Base-by-base conservation (phyloP, 352 stramenopile species). In the Phytophthora vignae region DNA sequence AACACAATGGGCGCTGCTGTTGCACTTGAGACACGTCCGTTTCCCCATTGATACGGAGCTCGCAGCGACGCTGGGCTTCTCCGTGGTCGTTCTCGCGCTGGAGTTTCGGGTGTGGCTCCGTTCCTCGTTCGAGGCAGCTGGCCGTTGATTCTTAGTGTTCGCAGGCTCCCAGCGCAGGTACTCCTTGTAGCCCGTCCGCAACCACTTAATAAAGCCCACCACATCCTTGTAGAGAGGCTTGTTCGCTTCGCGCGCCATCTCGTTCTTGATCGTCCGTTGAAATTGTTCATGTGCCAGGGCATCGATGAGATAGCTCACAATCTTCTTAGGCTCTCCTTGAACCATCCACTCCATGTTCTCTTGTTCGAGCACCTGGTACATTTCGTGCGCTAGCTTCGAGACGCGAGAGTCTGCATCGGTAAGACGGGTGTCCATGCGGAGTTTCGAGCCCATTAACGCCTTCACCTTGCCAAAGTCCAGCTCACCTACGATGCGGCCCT, bases 21-120 rank as follows among this genome's bases (percentile, higher is more conserved):
- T 6, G 27, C 42, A 62, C 15, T 53, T 64, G 2, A 69, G 22
- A 15, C 63, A 69, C 2, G 54, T 59, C 3, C 63, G 40, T 21
- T 54, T 69, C 2, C 29, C 38, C 31, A 36, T 1, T 36, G 31
- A 36, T 36, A 6, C 31, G 31, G 5, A 36, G 21, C 21, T 22
- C 21, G 21, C 21, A 22, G 21, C 21, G 21, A 22, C 21, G 21
- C 21, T 22, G 21, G 21, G 21, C 21, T 22, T 22, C 21, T 22
- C 21, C 21, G 21, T 22, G 21, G 21, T 22, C 21, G 21, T 22
- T 22, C 21, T 22, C 21, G 21, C 0, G 21, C 21, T 22, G 21
- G 21, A 1, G n/a, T 22, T 22, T 22, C 31, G 31, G 31, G 31
- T 9, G 31, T 36, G 5, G 31, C 31, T 36, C 31, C 31, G 4